Evolutionary conservation across 1,284 basidiomycete genomes (phyloP).

Genomic region (Cutaneotrichosporon sp.): DNA sequence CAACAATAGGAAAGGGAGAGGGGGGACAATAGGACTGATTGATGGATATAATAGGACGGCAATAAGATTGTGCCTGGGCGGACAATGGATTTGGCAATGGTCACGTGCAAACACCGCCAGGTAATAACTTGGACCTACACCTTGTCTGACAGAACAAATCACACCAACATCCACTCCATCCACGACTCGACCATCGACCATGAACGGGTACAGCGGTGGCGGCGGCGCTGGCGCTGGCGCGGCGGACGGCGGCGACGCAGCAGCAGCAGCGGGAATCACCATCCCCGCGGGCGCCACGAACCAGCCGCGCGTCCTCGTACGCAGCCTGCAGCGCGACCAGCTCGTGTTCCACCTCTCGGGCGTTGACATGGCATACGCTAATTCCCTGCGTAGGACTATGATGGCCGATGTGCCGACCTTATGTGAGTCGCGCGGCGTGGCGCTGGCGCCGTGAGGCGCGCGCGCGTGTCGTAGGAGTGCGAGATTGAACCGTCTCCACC

Average conservation of each 20-base stretch:
- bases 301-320: conserved; percentile 36
- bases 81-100: too few relatives aligned
- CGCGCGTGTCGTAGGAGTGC: too few relatives aligned
- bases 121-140: too few relatives aligned
- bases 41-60: too few relatives aligned
- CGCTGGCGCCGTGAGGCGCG: too few relatives aligned
- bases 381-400: conserved; percentile 79
- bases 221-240: neutral
- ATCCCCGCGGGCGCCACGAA: conserved; percentile 39
- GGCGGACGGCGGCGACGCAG: neutral
- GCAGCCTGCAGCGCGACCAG: conserved; percentile 61
- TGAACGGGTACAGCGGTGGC: conserved; percentile 2
- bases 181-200: neutral
- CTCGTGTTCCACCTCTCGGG: conserved; percentile 87
- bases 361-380: conserved; percentile 89
- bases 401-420: conserved; percentile 94
- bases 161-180: neutral
- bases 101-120: too few relatives aligned
- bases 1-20: too few relatives aligned
- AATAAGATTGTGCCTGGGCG: too few relatives aligned
- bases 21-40: too few relatives aligned
- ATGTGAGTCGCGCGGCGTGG: conserved; percentile 56
- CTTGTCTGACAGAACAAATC: neutral
- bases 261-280: neutral
- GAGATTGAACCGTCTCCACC: too few relatives aligned